phyloP scores from a whole-genome alignment of 176 grass and related monocot species.

The Saccharum officinarum region DNA sequence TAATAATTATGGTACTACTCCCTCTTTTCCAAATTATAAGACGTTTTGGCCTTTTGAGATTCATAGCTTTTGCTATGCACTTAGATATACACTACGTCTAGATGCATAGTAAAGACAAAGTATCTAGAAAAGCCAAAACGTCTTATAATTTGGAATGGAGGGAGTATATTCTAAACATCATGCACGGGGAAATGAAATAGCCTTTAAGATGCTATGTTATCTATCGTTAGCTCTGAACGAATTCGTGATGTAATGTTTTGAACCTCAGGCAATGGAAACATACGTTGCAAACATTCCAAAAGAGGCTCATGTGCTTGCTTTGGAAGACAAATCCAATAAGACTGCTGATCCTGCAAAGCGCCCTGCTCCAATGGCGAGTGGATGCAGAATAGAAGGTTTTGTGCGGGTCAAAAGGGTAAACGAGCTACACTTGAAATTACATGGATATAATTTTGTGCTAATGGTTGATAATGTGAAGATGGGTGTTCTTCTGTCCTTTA shows the following conservation, averaged over 20 bases:
- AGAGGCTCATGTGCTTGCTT: constrained; percentile 63
- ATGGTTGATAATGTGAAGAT: constrained; percentile 13
- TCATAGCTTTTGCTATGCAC: no score
- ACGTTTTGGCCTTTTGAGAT: neutral
- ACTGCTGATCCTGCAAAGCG: constrained; percentile 70
- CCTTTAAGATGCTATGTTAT: constrained; percentile 11
- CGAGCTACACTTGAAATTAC: constrained; percentile 1
- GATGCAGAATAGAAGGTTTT: constrained; percentile 97
- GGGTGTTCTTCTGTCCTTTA: neutral
- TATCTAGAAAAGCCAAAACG: neutral
- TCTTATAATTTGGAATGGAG: neutral
- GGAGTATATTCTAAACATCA: constrained; percentile 17
- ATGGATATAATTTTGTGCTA: constrained; percentile 3
- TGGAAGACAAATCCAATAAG: constrained; percentile 81
- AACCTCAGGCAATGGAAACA: constrained; percentile 90
- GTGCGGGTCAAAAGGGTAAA: constrained; percentile 92
- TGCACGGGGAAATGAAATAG: neutral
- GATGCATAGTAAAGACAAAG: no score
- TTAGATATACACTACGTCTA: no score
- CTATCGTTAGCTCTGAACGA: constrained; percentile 1
- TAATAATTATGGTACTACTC: neutral
- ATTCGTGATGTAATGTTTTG: constrained; percentile 37
- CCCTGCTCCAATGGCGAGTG: constrained; percentile 84
- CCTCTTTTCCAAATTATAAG: neutral
- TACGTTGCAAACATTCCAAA: constrained; percentile 79